Evolutionary conservation across 768 basidiomycete species (phyloP).

Genomic region (Leucogyrophana mollusca): DNA sequence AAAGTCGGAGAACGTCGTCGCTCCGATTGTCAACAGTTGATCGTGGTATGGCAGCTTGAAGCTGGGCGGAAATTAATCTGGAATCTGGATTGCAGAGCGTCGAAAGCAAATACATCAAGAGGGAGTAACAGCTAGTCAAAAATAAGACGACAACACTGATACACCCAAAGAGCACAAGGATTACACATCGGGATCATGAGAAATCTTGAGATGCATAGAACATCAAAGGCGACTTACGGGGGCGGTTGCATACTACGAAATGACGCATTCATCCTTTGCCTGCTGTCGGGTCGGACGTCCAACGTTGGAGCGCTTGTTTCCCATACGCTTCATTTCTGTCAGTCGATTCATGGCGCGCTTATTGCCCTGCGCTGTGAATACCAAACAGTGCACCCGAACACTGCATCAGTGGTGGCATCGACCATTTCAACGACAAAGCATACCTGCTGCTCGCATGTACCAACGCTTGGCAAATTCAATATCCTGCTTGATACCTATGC

Average conservation of each 20-base stretch:
- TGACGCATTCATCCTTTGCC: constrained; percentile 91
- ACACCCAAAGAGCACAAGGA: too few species aligned
- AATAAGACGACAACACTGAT: neutral
- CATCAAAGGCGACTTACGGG: too few species aligned
- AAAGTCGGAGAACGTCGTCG: too few species aligned
- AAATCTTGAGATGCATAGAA: too few species aligned
- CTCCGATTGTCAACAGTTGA: too few species aligned
- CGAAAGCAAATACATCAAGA: constrained; percentile 13
- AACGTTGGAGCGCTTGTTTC: constrained; percentile 73
- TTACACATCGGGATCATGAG: too few species aligned
- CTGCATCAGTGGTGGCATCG: constrained; percentile 1
- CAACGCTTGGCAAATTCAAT: constrained; percentile 94
- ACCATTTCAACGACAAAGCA: constrained; percentile 25
- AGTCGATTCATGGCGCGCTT: constrained; percentile 95
- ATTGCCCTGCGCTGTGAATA: constrained; percentile 84
- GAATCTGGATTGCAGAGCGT: constrained; percentile 14
- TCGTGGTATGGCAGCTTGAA: too few species aligned
- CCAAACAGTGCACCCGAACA: constrained; percentile 1
- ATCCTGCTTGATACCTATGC: constrained; percentile 96
- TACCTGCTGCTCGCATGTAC: constrained; percentile 99
- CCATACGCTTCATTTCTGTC: constrained; percentile 92
- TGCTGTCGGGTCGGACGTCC: constrained; percentile 90
- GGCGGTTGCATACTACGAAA: too few species aligned
- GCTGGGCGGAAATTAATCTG: too few species aligned
- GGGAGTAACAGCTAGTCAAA: constrained; percentile 2